A percentile compares a stretch with the other conserved stretches of the same genome.
These are phyloP conservation scores for Rubia yunnanensis DNA, from an alignment of 257 asterid species.

Conservation along the genomic window DNA sequence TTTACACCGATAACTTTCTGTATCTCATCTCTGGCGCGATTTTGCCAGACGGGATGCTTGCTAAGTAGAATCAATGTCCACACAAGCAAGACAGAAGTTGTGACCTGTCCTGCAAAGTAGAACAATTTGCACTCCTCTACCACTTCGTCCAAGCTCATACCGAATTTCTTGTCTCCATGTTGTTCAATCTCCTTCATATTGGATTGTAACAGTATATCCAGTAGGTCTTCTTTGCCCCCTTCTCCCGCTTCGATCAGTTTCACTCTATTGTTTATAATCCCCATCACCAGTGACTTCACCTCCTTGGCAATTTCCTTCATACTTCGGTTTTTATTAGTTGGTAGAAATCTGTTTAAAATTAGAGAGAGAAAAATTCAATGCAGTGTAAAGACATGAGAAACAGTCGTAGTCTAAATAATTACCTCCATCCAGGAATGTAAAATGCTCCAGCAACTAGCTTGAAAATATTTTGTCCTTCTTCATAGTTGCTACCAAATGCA, in stretches of 20 bases:
- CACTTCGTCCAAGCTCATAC: constrained; percentile 22
- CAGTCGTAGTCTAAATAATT: neutral
- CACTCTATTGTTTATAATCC: constrained; percentile 12
- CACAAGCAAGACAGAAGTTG: constrained; percentile 14
- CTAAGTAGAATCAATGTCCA: constrained; percentile 23
- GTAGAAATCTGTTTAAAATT: neutral
- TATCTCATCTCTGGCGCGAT: constrained; percentile 22
- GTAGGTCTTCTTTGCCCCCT: constrained; percentile 10
- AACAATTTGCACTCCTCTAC: constrained; percentile 25
- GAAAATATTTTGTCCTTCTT: neutral
- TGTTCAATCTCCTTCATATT: constrained; percentile 9
- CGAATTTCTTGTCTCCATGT: constrained; percentile 7
- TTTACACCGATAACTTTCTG: constrained; percentile 4
- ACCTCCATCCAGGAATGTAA: neutral
- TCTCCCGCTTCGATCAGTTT: constrained; percentile 14
- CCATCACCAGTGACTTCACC: constrained; percentile 10
- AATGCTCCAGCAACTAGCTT: neutral
- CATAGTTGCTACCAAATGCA: neutral
- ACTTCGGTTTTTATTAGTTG: constrained; percentile 17
- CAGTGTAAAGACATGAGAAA: neutral
- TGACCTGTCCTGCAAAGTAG: constrained; percentile 29
- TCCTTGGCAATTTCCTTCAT: constrained; percentile 14
- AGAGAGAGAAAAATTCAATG: neutral
- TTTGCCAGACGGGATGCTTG: constrained; percentile 18
- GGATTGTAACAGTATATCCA: constrained; percentile 21